Base-by-base conservation (phyloP, 1,284 basidiomycete genomes). In the Salmacisia buchloeana region DNA sequence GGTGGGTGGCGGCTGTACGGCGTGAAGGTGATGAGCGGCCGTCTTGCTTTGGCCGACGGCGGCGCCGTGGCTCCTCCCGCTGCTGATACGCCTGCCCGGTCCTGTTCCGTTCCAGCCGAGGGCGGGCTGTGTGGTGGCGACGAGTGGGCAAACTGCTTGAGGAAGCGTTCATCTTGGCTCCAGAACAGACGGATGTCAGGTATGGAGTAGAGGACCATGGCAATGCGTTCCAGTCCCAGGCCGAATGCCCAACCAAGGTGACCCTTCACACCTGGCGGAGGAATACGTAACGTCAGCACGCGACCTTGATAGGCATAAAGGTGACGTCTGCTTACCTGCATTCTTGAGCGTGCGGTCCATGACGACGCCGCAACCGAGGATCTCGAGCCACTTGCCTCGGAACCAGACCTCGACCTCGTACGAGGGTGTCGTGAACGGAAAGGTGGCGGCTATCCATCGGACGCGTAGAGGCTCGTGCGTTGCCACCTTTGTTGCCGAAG, bases 181-280 rank as follows among this genome's bases (percentile, higher is more conserved):
- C 96, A 99, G 84, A 99, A 99, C 13, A 99, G 84, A n/a, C 96
- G 90, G 76, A 99, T 98, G 80, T 99, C 96, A 2, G 94, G 96
- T 63, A 98, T 96, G 18, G 88, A 89, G 82, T 90, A 98, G 60
- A 99, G 86, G 66, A 98, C 88, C 96, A 99, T 99, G 33, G 94
- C 93, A 70, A 98, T 96, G 27, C 96, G 87, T 79, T 99, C 96
- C 49, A 99, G 85, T 5, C 96, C 96, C 38, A 99, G 87, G 15
- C 96, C 96, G 75, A 97, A 98, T 0, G 96, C 96, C 96, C 96
- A 99, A 27, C 93, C 93, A 67, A 92, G 86, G 81, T 94, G 94
- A 75, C 90, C 82, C 0, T 85, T 82, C 2, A 92, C 86, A 64
- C 85, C 92, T 57, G 33, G 43, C 12, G 25, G 29, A 27, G 21